Evolutionary conservation across 176 grass and related monocot genomes (phyloP), one percentile per base, ranked within the genome.

Genomic region (Carex pumila): DNA sequence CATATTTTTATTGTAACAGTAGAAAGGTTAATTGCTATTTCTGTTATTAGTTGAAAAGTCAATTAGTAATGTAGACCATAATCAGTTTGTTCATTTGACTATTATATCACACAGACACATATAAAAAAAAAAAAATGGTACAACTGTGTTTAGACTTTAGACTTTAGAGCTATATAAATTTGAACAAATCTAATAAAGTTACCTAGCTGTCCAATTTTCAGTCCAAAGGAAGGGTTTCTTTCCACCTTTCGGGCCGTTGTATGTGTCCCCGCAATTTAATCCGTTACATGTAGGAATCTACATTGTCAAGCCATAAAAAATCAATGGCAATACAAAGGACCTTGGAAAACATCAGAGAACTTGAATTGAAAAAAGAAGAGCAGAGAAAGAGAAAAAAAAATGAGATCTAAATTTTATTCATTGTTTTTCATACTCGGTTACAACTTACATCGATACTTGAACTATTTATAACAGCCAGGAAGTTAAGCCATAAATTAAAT

Each of bases 181-280:
- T 34, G 32, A 34, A 34, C 32, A 79, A 19, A 32, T 34, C 58
- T 2, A 11, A 79, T 43, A 60, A 34, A 34, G 84, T 94, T 86
- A 98, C 95, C 94, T 90, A 19, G 95, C 91, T 34, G 91, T 98
- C 95, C 92, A 94, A 86, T 94, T 94, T 60, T 91, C 89, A 18
- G 92, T 94, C 92, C 92, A 94, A 43, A 94, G 43, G 21, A 89
- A 86, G 15, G 92, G 92, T 67, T 82, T 72, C 45, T 17, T 84
- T 77, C 85, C 87, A 86, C 85, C 75, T 19, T 10, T 31, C 68
- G 92, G 89, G 50, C 87, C 87, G 64, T 84, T 70, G 87, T 88
- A 94, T 81, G 92, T 91, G 61, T 94, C 92, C 75, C 92, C 87
- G 76, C 92, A 94, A 52, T 94, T 78, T 54, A 89, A 87, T 13